Evolutionary conservation across 2,329 filamentous ascomycete genomes (phyloP).

Genomic region (Phaeosphaeriaceae sp.): DNA sequence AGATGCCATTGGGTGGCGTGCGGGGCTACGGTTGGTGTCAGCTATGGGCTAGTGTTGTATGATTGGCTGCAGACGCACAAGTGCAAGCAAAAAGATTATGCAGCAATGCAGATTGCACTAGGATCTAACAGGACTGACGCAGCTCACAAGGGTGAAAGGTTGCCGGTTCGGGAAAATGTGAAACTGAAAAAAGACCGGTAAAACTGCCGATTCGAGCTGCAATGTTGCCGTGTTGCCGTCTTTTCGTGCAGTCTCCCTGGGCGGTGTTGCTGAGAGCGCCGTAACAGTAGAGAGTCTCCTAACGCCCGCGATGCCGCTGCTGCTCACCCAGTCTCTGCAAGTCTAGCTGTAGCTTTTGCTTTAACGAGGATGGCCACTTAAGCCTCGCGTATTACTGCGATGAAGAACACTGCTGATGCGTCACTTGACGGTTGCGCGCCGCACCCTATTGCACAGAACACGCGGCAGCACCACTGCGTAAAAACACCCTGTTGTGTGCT

Average conservation of each 20-base stretch:
- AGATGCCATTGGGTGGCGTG: constrained; percentile 36
- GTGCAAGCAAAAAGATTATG: constrained; percentile 36
- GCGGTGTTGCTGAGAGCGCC: constrained; percentile 7
- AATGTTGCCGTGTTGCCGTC: constrained; percentile 30
- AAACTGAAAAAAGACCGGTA: constrained; percentile 38
- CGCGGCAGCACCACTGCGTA: constrained; percentile 28
- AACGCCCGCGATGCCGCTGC: constrained; percentile 34
- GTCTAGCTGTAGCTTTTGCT: constrained; percentile 35
- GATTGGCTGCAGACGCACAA: constrained; percentile 39
- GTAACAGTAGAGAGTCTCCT: constrained; percentile 28
- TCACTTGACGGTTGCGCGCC: constrained; percentile 47
- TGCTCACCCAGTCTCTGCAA: constrained; percentile 35
- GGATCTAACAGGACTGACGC: constrained; percentile 40
- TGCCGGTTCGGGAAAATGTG: constrained; percentile 31
- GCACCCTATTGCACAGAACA: constrained; percentile 42
- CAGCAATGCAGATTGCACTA: constrained; percentile 40
- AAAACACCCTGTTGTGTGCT: constrained; percentile 21
- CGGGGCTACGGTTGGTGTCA: constrained; percentile 17
- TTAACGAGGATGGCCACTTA: constrained; percentile 39
- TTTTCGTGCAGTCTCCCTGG: constrained; percentile 18
- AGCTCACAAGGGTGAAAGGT: constrained; percentile 34
- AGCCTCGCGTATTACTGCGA: constrained; percentile 42
- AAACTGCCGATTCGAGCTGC: constrained; percentile 39
- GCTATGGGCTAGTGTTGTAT: constrained; percentile 18
- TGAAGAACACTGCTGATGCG: constrained; percentile 39